These are phyloP conservation scores for Mucor indicus DNA, from an alignment of 371 early-diverging fungal genomes.

Conservation along the genomic window DNA sequence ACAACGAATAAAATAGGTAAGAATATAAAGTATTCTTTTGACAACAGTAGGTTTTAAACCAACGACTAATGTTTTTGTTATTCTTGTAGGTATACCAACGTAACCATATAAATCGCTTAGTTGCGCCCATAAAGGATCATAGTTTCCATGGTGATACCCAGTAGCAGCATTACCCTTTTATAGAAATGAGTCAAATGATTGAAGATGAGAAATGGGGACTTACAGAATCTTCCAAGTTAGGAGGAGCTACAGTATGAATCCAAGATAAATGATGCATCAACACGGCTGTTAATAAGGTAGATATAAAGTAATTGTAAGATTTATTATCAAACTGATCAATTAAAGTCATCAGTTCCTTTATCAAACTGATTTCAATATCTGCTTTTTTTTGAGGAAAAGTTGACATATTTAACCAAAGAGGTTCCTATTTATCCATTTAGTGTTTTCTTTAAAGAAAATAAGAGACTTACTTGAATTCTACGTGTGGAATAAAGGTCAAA, in stretches of 20 bases:
- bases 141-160: slow-evolving; percentile 50
- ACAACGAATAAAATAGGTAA: slow-evolving; percentile 65
- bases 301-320: slow-evolving; percentile 42
- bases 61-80: slow-evolving; percentile 59
- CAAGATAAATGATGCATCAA: slow-evolving; percentile 61
- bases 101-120: slow-evolving; percentile 64
- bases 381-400: slow-evolving; percentile 58
- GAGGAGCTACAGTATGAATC: slow-evolving; percentile 64
- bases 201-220: background rate
- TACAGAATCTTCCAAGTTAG: slow-evolving; percentile 38
- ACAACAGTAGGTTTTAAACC: slow-evolving; percentile 52
- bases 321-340: slow-evolving; percentile 46
- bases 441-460: too few species aligned
- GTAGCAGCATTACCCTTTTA: too few species aligned
- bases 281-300: slow-evolving; percentile 54
- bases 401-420: slow-evolving; percentile 65
- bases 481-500: slow-evolving; percentile 56
- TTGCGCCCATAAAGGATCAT: slow-evolving; percentile 71
- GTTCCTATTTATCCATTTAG: slow-evolving; percentile 36
- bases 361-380: slow-evolving; percentile 43
- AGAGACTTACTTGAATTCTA: slow-evolving; percentile 54
- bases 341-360: slow-evolving; percentile 49
- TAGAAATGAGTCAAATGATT: background rate
- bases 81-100: slow-evolving; percentile 50
- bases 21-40: slow-evolving; percentile 52